Evolutionary conservation across 306 rosid species (phyloP), one percentile per base, ranked within the genome.

Genomic region (Prunus mongolica): DNA sequence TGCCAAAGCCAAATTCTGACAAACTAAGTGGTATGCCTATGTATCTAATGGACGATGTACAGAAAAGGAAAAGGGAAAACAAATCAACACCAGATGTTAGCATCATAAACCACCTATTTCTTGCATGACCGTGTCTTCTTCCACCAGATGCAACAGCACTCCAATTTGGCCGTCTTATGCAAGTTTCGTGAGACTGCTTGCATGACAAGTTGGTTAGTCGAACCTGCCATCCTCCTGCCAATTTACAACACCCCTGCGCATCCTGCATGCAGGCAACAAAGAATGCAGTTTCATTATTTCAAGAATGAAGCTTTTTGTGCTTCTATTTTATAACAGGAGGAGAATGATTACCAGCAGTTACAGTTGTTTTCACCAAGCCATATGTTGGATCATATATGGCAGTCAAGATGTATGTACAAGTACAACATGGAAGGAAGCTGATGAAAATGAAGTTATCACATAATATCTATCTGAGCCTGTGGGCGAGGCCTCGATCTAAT

Each of bases 401-500:
- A 72, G 78, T 75, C 82, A 54, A 41, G 78, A 76, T 57, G 80
- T 67, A 74, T 79, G 62, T 52, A 72, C 50, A 58, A 52, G 65
- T 52, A 72, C 50, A 54, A 52, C 67, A 68, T 7, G 67, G 64
- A 62, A 25, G 52, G 65, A 72, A 47, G 76, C 30, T 51, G 45
- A 19, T 65, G 75, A 16, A 20, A 20, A 50, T 49, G 79, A 72
- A 44, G 78, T 73, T 38, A 80, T 88, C 88, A 76, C 75, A 71
- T 71, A 44, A 61, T 74, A 79, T 87, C 86, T 78, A 73, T 76
- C 79, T 76, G 79, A 78, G 89, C 82, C 49, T 77, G 89, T 65
- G 84, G 82, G 75, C 86, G 86, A 69, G 93, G 86, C 88, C 82
- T 89, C 34, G 97, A 81, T 72, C 87, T 82, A 84, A 91, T 88